Evolutionary conservation across 2,329 filamentous ascomycete species (phyloP).

Genomic region (Cladosporium sp.): DNA sequence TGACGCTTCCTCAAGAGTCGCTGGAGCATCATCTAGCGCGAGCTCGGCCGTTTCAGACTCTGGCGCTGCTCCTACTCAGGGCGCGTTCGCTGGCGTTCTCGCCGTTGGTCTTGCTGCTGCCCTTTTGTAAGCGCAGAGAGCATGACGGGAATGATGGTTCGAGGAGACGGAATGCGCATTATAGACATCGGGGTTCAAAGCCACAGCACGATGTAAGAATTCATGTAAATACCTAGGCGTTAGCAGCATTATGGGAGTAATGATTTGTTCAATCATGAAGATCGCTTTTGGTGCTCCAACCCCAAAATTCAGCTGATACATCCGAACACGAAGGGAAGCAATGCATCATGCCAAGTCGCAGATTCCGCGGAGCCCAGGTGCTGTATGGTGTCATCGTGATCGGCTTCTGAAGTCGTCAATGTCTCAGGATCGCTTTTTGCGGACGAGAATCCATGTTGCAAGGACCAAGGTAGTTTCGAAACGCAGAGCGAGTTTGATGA

Average conservation of each 20-base stretch:
- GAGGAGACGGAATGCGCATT: background rate
- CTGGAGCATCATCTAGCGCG: background rate
- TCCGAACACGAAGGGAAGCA: too few species aligned
- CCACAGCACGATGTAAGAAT: background rate
- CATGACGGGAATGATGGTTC: background rate
- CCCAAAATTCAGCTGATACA: too few species aligned
- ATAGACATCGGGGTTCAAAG: background rate
- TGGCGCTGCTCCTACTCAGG: constrained; percentile 1
- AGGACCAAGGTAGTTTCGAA: too few species aligned
- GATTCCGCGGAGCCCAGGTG: too few species aligned
- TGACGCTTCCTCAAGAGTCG: background rate
- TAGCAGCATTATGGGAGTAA: background rate
- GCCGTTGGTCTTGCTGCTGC: constrained; percentile 9
- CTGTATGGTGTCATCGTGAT: too few species aligned
- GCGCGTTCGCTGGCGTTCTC: constrained; percentile 2
- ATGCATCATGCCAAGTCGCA: too few species aligned
- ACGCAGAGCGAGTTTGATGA: too few species aligned
- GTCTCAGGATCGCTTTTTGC: too few species aligned
- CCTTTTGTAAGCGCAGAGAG: background rate
- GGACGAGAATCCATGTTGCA: too few species aligned
- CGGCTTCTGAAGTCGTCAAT: too few species aligned
- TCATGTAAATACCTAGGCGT: background rate
- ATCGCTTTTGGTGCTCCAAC: too few species aligned
- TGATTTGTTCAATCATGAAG: background rate
- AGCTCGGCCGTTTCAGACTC: background rate